Evolutionary conservation across 345 rosid species (phyloP), one percentile per base, ranked within the genome.

Genomic region (Draba incana): DNA sequence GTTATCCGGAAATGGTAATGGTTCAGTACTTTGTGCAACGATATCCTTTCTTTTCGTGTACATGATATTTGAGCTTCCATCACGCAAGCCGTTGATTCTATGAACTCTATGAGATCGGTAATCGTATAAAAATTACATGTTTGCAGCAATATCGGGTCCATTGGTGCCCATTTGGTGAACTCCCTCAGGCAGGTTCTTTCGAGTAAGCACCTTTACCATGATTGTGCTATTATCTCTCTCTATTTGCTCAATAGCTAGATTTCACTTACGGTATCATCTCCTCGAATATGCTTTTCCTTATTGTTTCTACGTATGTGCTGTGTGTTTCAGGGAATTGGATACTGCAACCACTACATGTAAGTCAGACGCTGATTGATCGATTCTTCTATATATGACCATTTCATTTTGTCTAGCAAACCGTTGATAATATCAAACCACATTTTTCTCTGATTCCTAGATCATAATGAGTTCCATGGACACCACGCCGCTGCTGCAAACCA

Each of bases 91-190:
- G 0, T 48, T 11, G 9, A 10, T 57, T 67, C 60, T 33, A 4
- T 25, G 31, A 28, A 48, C 71, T 49, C 16, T 50, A 13, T 31
- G 38, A 64, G 46, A 14, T 45, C 20, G 37, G 37, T 55, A 23
- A 62, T 27, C 52, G 53, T 65, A 7, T 20, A 59, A 1, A 20
- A 14, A 10, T 41, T 39, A 1, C 11, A 4, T 52, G 24, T 53
- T 64, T 65, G 72, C 84, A 85, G 90, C 87, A 81, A 12, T 83
- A 78, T 70, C 75, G 82, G 57, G 76, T 84, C 76, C 92, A 82
- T 42, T 86, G 88, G 86, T 86, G 92, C 64, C 92, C 92, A 1
- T 86, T 79, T 81, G 86, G 85, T 61, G 83, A 79, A 55, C 79
- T 75, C 75, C 55, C 82, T 62, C 78, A 68, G 52, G 33, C 82